Percentiles rank a stretch among this genome's conserved stretches.
These are phyloP conservation scores for Lactifluus piperatus DNA, from an alignment of 768 basidiomycete species.

Conservation along the genomic window DNA sequence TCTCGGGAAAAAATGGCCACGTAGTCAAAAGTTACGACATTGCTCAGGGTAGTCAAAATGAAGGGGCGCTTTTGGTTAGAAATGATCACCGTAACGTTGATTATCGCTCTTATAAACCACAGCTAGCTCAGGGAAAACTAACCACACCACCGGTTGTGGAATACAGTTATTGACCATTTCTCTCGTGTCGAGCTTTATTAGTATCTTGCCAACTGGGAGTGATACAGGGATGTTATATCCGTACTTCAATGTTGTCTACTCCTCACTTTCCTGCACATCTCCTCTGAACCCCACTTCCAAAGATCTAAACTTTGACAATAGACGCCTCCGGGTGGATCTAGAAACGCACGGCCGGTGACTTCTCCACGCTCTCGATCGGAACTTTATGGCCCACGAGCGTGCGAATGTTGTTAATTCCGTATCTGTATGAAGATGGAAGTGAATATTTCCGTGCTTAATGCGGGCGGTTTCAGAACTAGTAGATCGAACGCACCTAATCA, in stretches of 20 bases:
- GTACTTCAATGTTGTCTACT: background rate
- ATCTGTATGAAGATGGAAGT: slow-evolving; percentile 53
- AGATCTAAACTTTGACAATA: too few relatives aligned
- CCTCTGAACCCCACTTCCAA: background rate
- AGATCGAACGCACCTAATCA: slow-evolving; percentile 72
- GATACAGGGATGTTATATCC: background rate
- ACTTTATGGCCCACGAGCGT: slow-evolving; percentile 97
- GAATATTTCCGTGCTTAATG: background rate
- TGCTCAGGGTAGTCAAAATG: too few relatives aligned
- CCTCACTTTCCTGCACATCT: background rate
- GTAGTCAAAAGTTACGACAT: too few relatives aligned
- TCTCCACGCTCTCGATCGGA: slow-evolving; percentile 80
- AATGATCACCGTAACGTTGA: too few relatives aligned
- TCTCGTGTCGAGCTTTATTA: too few relatives aligned
- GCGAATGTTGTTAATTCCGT: slow-evolving; percentile 95
- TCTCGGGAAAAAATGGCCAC: too few relatives aligned
- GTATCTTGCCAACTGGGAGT: background rate
- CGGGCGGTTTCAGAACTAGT: background rate
- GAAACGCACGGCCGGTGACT: slow-evolving; percentile 85
- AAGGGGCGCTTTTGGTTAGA: too few relatives aligned
- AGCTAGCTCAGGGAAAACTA: too few relatives aligned
- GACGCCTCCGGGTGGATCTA: slow-evolving; percentile 27
- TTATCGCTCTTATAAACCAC: too few relatives aligned
- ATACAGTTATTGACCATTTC: too few relatives aligned
- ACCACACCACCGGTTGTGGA: too few relatives aligned